A percentile compares a stretch with the other conserved stretches of the same genome.
Conservation (phyloP, 257 asterid species). For the Ligustrum vulgare region DNA sequence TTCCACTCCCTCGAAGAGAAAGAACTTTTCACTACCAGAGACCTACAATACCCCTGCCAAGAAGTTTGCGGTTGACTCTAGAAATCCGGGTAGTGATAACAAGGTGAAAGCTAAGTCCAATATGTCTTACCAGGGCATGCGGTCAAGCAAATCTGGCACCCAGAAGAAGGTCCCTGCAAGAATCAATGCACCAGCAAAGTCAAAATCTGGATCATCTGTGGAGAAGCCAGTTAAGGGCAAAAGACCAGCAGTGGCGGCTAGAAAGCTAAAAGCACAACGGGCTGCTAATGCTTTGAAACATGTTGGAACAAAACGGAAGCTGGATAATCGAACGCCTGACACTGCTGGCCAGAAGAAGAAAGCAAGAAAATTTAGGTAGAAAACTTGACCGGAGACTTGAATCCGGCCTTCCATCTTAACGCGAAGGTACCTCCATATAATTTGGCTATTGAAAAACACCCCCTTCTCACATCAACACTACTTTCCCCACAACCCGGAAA, state of each 20-base stretch:
- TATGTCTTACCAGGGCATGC: conserved; percentile 76
- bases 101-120: conserved; percentile 28
- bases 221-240: conserved; percentile 38
- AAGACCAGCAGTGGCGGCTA: conserved; percentile 86
- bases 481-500: neutral
- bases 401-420: neutral
- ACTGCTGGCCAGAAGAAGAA: conserved; percentile 62
- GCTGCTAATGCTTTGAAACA: conserved; percentile 37
- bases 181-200: conserved; percentile 25
- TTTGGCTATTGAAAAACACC: neutral
- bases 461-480: too few species aligned
- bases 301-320: conserved; percentile 66
- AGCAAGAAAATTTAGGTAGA: conserved; percentile 50
- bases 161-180: conserved; percentile 53
- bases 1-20: conserved; percentile 51
- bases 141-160: conserved; percentile 70
- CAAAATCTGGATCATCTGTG: conserved; percentile 25
- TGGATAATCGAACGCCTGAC: conserved; percentile 56
- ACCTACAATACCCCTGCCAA: conserved; percentile 36
- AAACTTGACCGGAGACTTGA: neutral
- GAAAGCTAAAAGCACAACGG: conserved; percentile 54
- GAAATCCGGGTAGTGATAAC: conserved; percentile 35
- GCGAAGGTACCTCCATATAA: neutral
- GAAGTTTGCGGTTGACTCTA: conserved; percentile 34
- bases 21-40: conserved; percentile 36